Conservation (phyloP, 805 yeast genomes). For the Ogataea paraovalis region DNA sequence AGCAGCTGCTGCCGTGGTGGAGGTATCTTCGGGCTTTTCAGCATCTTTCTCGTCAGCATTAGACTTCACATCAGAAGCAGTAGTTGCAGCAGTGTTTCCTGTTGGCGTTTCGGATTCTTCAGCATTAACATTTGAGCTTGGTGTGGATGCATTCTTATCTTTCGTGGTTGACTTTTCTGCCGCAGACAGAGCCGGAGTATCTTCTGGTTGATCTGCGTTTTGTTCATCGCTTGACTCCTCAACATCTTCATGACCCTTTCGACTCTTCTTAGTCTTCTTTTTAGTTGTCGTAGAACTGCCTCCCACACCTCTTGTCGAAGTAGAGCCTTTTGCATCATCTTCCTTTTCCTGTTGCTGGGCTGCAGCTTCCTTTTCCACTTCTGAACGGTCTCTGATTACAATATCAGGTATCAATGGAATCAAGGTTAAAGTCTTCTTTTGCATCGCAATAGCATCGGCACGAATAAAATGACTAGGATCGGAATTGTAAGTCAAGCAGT, state of each 20-base stretch:
- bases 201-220: constrained; percentile 2
- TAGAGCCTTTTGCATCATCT: constrained; percentile 18
- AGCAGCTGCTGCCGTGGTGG: not conserved
- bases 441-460: constrained; percentile 94
- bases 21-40: not conserved
- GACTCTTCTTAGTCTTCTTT: constrained; percentile 36
- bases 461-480: constrained; percentile 92
- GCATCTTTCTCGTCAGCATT: not conserved
- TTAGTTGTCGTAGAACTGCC: constrained; percentile 12
- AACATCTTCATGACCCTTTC: constrained; percentile 29
- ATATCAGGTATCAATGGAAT: constrained; percentile 89
- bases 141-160: not conserved
- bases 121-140: not conserved
- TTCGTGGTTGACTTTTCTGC: not conserved
- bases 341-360: constrained; percentile 38
- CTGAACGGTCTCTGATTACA: constrained; percentile 65
- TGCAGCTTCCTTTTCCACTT: constrained; percentile 64
- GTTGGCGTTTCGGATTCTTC: constrained; percentile 1
- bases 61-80: not conserved
- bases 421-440: constrained; percentile 72
- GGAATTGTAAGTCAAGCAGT: constrained; percentile 87
- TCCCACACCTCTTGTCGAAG: constrained; percentile 32
- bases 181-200: not conserved
- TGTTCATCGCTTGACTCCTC: constrained; percentile 4
- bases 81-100: not conserved